Conservation (phyloP, 345 rosid species). For the Microcos paniculata region DNA sequence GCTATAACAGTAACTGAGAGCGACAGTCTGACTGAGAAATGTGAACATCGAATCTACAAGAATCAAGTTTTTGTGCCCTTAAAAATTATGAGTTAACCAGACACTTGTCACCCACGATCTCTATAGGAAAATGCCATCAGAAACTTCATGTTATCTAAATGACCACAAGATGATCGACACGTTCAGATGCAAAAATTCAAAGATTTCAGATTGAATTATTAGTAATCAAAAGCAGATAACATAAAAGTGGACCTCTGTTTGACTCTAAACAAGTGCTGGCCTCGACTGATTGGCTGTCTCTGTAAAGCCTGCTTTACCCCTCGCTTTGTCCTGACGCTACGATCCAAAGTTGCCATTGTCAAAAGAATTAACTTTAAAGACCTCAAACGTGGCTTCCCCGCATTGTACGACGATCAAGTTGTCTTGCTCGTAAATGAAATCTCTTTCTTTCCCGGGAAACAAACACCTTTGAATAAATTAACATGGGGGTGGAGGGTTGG, state of each 20-base stretch:
- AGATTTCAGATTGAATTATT: not conserved
- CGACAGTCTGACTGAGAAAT: not conserved
- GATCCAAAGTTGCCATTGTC: constrained; percentile 20
- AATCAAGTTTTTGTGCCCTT: constrained; percentile 13
- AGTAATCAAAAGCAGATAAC: not conserved
- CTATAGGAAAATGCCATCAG: not conserved
- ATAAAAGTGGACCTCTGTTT: not conserved
- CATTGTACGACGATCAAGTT: not conserved
- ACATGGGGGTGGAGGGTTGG: not conserved
- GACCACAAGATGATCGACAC: constrained; percentile 24
- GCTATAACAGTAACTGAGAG: not conserved
- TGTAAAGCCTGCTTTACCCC: constrained; percentile 15
- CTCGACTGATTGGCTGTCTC: constrained; percentile 1
- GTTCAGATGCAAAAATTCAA: constrained; percentile 6
- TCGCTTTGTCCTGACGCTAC: constrained; percentile 25
- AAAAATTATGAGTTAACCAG: not conserved
- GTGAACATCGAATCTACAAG: constrained; percentile 20
- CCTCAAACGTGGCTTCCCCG: constrained; percentile 21
- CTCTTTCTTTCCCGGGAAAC: not conserved
- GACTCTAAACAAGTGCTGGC: constrained; percentile 13
- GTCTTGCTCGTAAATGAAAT: not conserved
- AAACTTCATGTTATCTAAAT: constrained; percentile 11
- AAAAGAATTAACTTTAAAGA: not conserved
- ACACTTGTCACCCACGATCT: not conserved
- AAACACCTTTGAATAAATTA: not conserved